phyloP scores from a whole-genome alignment of 441 rosid species.

The Euphorbia celastroides region DNA sequence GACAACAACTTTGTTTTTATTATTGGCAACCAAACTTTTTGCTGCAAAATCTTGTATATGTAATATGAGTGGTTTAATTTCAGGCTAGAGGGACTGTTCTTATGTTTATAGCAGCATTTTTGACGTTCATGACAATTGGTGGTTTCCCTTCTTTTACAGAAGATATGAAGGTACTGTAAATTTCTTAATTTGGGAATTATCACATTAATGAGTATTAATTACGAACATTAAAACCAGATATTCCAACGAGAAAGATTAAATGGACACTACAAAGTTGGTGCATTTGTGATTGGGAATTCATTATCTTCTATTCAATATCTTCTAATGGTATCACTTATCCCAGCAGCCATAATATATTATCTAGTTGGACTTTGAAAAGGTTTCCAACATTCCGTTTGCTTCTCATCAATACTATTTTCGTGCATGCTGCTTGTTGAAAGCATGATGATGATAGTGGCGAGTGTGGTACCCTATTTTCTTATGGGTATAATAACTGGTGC shows the following conservation, averaged over 20 bases:
- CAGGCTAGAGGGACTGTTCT: constrained; percentile 54
- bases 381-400: constrained; percentile 34
- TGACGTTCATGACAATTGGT: constrained; percentile 62
- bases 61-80: no score
- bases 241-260: constrained; percentile 48
- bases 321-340: constrained; percentile 36
- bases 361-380: constrained; percentile 38
- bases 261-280: constrained; percentile 43
- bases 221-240: constrained; percentile 22
- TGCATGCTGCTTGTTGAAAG: constrained; percentile 50
- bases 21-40: no score
- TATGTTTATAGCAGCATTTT: constrained; percentile 43
- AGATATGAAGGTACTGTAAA: constrained; percentile 45
- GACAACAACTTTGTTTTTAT: no score
- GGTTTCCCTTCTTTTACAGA: constrained; percentile 68
- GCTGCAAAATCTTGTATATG: no score
- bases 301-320: constrained; percentile 43
- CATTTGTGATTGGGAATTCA: constrained; percentile 43
- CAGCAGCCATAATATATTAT: constrained; percentile 43
- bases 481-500: constrained; percentile 57
- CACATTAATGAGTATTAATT: no score
- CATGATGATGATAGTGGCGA: constrained; percentile 58
- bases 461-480: constrained; percentile 44
- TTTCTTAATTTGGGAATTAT: no score
- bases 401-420: constrained; percentile 25